Conservation (phyloP, 495 filamentous ascomycete genomes). For the Geopyxis carbonaria region DNA sequence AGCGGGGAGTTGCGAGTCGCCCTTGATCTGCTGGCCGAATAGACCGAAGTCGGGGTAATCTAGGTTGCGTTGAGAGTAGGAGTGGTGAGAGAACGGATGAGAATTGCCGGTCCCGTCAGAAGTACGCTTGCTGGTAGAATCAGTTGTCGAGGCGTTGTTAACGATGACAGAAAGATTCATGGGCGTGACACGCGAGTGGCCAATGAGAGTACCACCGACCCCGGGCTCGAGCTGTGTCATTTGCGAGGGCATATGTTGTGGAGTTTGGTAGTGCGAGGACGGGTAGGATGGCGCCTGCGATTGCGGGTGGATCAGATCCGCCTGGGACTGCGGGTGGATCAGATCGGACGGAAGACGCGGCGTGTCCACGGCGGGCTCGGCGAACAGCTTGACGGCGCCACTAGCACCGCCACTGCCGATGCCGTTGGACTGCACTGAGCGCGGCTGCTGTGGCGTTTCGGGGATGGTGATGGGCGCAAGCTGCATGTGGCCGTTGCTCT, state of each 20-base stretch:
- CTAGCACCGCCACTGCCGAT: slow-evolving; percentile 1
- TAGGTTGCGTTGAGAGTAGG: slow-evolving; percentile 1
- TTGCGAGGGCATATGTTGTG: no score
- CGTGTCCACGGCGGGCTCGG: no score
- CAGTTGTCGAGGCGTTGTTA: slow-evolving; percentile 21
- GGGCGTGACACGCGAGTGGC: slow-evolving; percentile 8
- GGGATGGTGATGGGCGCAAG: neutral
- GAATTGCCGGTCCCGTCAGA: slow-evolving; percentile 21
- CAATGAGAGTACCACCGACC: slow-evolving; percentile 14
- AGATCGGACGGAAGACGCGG: no score
- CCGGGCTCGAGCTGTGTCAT: slow-evolving; percentile 17
- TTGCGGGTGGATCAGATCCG: no score
- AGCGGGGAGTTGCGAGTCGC: slow-evolving; percentile 22
- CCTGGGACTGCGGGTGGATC: no score
- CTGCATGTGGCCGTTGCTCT: no score
- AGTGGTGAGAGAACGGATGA: slow-evolving; percentile 13
- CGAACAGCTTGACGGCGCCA: no score
- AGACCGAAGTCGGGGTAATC: neutral
- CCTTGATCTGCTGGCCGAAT: slow-evolving; percentile 9
- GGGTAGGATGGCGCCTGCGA: no score
- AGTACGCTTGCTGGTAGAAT: slow-evolving; percentile 16
- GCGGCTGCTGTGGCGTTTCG: neutral
- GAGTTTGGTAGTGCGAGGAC: no score
- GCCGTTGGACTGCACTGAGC: neutral
- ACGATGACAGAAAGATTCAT: slow-evolving; percentile 5